Base-by-base conservation (phyloP, 1,139 yeast species). In the Suhomyces wounanorum region DNA sequence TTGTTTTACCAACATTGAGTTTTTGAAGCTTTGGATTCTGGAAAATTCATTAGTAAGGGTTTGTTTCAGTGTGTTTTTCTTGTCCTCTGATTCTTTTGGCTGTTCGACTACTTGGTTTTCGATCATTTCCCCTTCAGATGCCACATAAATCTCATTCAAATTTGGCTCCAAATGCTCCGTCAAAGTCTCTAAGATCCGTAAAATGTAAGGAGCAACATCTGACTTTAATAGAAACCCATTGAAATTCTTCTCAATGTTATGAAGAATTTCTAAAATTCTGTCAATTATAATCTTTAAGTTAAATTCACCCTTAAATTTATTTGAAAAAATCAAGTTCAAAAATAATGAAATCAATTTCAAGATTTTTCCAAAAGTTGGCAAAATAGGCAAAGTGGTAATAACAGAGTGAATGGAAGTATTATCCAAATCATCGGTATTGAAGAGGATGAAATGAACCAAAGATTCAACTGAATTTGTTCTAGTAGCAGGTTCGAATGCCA, bases 361-460 rank as follows among this genome's bases (percentile, higher is more conserved):
- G 10, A 82, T 79, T 11, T 70, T 67, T 21, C 78, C 79, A 52
- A 87, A 78, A 57, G 82, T 82, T 18, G 87, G 87, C 51, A 87
- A 71, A 36, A 89, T 64, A 0, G 97, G 96, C 43, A 89, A 66
- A 11, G 84, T 74, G 40, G 79, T 66, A 25, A 87, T 69, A 6
- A 87, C 68, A 48, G 82, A 81, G 25, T 64, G 63, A 4, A 80
- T 73, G 37, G 75, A 64, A 4, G 50, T 50, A 4, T 52, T 30
- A 39, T 59, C 36, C 72, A 70, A 56, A 72, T 66, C 64, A 30
- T 60, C 53, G 36, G 63, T 60, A 31, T 55, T 60, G 67, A 89
- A 89, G 8, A 89, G 66, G 33, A 88, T 72, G 10, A 88, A 82
- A 65, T 90, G 97, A 53, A 91, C 79, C 40, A 90, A 74, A 40